Conservation (phyloP, 139 green algal species). For the Nannochloris sp. region DNA sequence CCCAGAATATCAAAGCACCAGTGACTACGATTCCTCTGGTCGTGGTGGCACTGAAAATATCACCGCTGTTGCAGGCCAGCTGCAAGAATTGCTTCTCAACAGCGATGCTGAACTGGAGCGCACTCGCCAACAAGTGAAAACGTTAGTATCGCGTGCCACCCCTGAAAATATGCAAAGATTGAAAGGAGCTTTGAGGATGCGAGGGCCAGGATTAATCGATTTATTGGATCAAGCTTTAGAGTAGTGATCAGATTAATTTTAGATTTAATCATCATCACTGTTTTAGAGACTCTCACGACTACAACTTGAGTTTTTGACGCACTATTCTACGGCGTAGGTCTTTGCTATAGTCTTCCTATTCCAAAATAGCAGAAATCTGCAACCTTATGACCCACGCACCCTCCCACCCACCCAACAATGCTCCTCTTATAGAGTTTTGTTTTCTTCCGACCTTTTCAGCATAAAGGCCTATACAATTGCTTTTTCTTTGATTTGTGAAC, state of each 20-base stretch:
- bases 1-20: neutral
- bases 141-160: neutral
- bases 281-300: too few relatives aligned
- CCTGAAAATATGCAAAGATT: neutral
- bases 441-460: neutral
- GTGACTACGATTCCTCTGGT: neutral
- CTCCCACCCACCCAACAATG: too few relatives aligned
- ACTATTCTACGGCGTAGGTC: too few relatives aligned
- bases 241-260: neutral
- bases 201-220: neutral
- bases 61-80: neutral
- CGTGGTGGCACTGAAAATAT: neutral
- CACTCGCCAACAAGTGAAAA: neutral
- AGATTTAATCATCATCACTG: too few relatives aligned
- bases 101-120: neutral
- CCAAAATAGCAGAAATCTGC: too few relatives aligned
- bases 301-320: too few relatives aligned
- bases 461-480: neutral
- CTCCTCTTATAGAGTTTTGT: too few relatives aligned
- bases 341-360: too few relatives aligned
- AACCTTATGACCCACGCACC: too few relatives aligned
- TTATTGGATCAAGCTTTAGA: neutral
- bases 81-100: neutral
- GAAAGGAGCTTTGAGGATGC: neutral
- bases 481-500: neutral